Evolutionary conservation across 2,329 filamentous ascomycete genomes (phyloP).

Genomic region (Aureobasidium lini): DNA sequence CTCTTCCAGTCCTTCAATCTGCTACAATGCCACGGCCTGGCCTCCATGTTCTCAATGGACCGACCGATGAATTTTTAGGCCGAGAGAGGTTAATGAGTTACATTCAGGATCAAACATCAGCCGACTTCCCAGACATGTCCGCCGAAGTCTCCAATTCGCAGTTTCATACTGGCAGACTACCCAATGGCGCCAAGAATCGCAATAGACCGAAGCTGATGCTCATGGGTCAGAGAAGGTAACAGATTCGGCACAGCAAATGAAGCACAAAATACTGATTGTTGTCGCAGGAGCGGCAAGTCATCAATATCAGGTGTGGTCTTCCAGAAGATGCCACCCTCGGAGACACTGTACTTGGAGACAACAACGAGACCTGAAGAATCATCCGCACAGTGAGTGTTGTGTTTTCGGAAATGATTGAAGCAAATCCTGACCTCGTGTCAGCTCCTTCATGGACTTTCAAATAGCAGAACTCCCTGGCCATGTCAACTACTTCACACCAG

Average conservation of each 20-base stretch:
- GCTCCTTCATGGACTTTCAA: conserved; percentile 98
- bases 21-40: conserved; percentile 9
- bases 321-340: conserved; percentile 91
- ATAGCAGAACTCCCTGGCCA: conserved; percentile 97
- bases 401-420: neutral
- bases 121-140: conserved; percentile 13
- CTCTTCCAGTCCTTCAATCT: neutral
- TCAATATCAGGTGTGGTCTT: conserved; percentile 99
- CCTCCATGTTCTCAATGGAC: neutral
- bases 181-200: conserved; percentile 46
- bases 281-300: conserved; percentile 81
- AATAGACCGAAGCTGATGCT: conserved; percentile 77
- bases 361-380: conserved; percentile 93
- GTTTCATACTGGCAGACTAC: conserved; percentile 34
- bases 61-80: neutral
- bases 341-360: conserved; percentile 92
- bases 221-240: conserved; percentile 90
- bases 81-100: conserved; percentile 15
- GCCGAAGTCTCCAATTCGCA: conserved; percentile 5
- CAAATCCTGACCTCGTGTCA: conserved; percentile 31
- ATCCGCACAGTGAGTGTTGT: conserved; percentile 69
- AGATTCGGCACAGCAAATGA: conserved; percentile 11
- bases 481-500: conserved; percentile 82
- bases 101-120: conserved; percentile 14
- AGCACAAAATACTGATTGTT: conserved; percentile 4